Evolutionary conservation across 2,329 filamentous ascomycete species (phyloP), one percentile per base, ranked within the genome.

Genomic region (Teratosphaeria zuluensis): DNA sequence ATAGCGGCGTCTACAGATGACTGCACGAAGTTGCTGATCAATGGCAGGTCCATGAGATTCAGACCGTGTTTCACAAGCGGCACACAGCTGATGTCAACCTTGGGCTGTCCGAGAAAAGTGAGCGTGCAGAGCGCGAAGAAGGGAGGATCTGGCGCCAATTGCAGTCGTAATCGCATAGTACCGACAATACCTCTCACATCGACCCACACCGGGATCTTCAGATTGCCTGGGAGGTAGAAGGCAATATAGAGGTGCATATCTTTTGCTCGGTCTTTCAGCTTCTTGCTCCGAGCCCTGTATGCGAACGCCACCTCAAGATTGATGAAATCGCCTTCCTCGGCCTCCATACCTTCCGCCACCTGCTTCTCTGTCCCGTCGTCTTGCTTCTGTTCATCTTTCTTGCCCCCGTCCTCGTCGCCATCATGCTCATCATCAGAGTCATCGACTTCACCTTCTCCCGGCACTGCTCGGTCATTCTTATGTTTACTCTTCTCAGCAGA

Each of bases 261-360:
- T 66, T 88, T 87, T 16, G 85, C 81, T 62, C 87, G 86, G 55
- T 78, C 76, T 62, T 78, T 78, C 62, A 89, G 76, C 32, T 80
- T 80, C 8, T 80, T 81, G 0, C 82, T 81, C 32, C 84, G 79
- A 9, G 84, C 83, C 38, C 85, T 80, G 70, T 91, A 92, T 1
- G 88, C 84, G 66, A 91, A 86, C 0, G 86, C 86, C 16, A 90
- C 76, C 68, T 92, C 88, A 56, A 91, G 73, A 66, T 91, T 91
- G 70, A 90, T 80, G 66, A 90, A 90, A 63, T 90, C 87, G 11
- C 87, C 87, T 68, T 90, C 86, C 70, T 90, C 87, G 1, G 85
- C 87, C 65, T 88, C 84, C 84, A 89, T 87, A 1, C 84, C 85
- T 64, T 85, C 79, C 9, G 73, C 74, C 38, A 78, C 68, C 42